Base-by-base conservation (phyloP, 306 rosid species). In the Phaseolus lunatus region DNA sequence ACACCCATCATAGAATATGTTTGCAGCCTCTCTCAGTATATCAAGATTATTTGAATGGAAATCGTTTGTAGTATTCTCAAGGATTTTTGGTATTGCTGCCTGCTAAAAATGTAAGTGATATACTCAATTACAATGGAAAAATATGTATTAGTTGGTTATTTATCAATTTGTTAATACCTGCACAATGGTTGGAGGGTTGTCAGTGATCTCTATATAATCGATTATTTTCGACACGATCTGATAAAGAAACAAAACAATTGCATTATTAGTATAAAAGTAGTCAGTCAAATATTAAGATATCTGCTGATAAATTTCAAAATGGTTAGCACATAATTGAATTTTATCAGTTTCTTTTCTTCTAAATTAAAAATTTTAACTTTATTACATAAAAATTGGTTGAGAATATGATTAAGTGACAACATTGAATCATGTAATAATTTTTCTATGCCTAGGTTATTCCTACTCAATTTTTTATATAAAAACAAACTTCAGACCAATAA, bases 41-140 rank as follows among this genome's bases (percentile, higher is more conserved):
- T 29, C 63, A 9, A 77, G 59, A 66, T 76, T 81, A 1, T 73
- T 80, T 3, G 81, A 61, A 74, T 76, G 86, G 70, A 83, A 87
- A 39, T 50, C 84, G 7, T 74, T 82, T 20, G 67, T 44, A 19
- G 91, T 81, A 35, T 78, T 64, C 80, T 66, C 54, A 41, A 87
- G 81, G 67, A 89, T 87, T 57, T 62, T 70, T 27, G 91, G 86
- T 59, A 89, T 20, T 29, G 93, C 89, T 7, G 82, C 91, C 91
- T 86, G 75, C 66, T 61, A 16, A 19, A 14, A 12, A 33, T 33
- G 12, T 27, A 10, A 61, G 29, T 12, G 26, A 14, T 6, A 3
- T 6, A 24, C 19, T 26, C 37, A 14, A 5, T 24, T 7, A 58
- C 9, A 58, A 56, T 35, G 62, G n/a, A 56, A 3, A 24, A 57